Conservation (phyloP, 179 eudicot species). For the Beta corolliflora region DNA sequence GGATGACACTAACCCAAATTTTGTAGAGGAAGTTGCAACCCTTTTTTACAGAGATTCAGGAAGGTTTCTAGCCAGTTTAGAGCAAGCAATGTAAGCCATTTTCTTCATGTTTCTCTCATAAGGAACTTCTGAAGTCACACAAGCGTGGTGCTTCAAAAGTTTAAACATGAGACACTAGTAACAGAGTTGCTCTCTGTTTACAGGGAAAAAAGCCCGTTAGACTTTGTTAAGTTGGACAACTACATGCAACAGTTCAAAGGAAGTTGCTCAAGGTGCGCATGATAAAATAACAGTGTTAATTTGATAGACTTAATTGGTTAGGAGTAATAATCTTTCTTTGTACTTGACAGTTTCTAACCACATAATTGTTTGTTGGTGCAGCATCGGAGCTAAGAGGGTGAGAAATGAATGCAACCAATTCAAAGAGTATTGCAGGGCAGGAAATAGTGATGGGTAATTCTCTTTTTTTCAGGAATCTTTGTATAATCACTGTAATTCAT, state of each 20-base stretch:
- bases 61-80: constrained; percentile 57
- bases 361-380: constrained; percentile 27
- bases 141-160: background rate
- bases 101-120: background rate
- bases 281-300: background rate
- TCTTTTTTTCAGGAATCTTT: constrained; percentile 5
- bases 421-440: constrained; percentile 65
- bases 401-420: constrained; percentile 80
- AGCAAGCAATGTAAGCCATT: constrained; percentile 65
- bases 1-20: constrained; percentile 79
- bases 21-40: constrained; percentile 85
- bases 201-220: constrained; percentile 57
- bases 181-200: constrained; percentile 13
- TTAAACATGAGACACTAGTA: background rate
- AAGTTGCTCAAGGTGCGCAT: constrained; percentile 71
- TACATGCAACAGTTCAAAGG: constrained; percentile 85
- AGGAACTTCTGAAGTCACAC: background rate
- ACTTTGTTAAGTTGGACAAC: constrained; percentile 67
- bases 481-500: background rate
- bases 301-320: background rate
- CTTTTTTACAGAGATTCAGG: constrained; percentile 75
- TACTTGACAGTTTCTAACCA: constrained; percentile 19
- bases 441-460: constrained; percentile 79
- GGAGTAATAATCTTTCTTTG: background rate
- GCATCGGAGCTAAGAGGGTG: constrained; percentile 91